A percentile compares a stretch with the other conserved stretches of the same genome.
phyloP scores from a whole-genome alignment of 306 rosid species.

The Cucurbita moschata region DNA sequence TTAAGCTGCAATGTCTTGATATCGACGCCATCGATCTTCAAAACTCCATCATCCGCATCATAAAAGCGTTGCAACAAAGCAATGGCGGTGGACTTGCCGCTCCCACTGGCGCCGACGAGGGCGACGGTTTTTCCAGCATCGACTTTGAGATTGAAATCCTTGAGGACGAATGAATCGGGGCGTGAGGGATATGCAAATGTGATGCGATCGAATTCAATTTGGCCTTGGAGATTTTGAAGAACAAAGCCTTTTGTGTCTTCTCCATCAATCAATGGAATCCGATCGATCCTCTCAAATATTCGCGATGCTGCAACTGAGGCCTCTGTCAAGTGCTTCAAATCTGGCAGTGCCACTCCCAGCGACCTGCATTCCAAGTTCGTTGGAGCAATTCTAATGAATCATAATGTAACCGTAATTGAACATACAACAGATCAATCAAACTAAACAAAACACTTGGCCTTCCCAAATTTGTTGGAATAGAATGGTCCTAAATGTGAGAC shows the following conservation, averaged over 20 bases:
- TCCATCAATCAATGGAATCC: constrained; percentile 55
- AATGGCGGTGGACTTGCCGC: constrained; percentile 86
- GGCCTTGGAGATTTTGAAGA: constrained; percentile 40
- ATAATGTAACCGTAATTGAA: too few species aligned
- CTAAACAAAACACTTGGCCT: too few species aligned
- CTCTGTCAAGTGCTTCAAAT: constrained; percentile 81
- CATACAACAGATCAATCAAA: too few species aligned
- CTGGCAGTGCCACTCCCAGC: constrained; percentile 88
- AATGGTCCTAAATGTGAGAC: too few species aligned
- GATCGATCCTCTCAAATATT: constrained; percentile 48
- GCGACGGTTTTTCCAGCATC: constrained; percentile 86
- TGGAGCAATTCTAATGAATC: not conserved
- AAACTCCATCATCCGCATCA: constrained; percentile 56
- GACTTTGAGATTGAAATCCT: constrained; percentile 53
- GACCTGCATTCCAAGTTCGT: constrained; percentile 36
- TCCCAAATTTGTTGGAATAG: too few species aligned
- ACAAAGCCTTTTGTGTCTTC: constrained; percentile 46
- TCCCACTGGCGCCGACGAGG: constrained; percentile 88
- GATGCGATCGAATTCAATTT: constrained; percentile 48
- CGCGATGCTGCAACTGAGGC: constrained; percentile 64
- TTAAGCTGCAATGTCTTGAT: constrained; percentile 47
- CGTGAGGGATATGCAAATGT: constrained; percentile 76
- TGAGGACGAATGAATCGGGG: constrained; percentile 45
- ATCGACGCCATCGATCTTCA: constrained; percentile 63
- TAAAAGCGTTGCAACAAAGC: constrained; percentile 75